Evolutionary conservation across 257 asterid species (phyloP).

Genomic region (Galeopsis tetrahit): DNA sequence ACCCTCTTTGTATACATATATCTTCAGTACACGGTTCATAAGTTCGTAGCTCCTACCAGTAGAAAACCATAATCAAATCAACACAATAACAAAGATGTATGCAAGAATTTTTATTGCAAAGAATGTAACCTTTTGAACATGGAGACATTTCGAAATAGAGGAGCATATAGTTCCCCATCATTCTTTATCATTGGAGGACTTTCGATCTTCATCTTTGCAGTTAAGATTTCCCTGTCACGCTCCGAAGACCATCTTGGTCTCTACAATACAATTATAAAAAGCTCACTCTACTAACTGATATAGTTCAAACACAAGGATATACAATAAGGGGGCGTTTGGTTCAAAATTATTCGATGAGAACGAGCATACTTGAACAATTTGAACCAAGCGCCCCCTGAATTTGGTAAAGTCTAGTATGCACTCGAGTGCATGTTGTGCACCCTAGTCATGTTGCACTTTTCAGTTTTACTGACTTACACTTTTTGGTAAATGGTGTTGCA

Average conservation of each 20-base stretch:
- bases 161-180: conserved; percentile 63
- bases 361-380: too few species aligned
- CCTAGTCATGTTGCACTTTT: too few species aligned
- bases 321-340: neutral
- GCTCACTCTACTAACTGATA: conserved; percentile 7
- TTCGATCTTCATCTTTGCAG: conserved; percentile 69
- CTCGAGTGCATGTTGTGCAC: too few species aligned
- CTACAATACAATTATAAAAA: conserved; percentile 46
- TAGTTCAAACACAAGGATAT: neutral
- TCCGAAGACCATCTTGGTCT: conserved; percentile 86
- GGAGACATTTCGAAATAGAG: conserved; percentile 76
- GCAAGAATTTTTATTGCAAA: too few species aligned
- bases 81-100: too few species aligned
- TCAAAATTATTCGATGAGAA: neutral
- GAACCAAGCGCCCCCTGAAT: too few species aligned
- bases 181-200: conserved; percentile 57
- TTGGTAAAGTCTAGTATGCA: too few species aligned
- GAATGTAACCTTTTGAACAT: conserved; percentile 90
- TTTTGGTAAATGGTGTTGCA: too few species aligned
- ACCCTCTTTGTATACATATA: conserved; percentile 81
- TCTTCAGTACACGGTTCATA: conserved; percentile 74
- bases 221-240: conserved; percentile 69
- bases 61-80: neutral
- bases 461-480: too few species aligned
- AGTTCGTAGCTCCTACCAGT: conserved; percentile 82